Percentiles rank a stretch among this genome's conserved stretches.
phyloP scores from a whole-genome alignment of 2,329 filamentous ascomycete species.

The Colletotrichum sojae region DNA sequence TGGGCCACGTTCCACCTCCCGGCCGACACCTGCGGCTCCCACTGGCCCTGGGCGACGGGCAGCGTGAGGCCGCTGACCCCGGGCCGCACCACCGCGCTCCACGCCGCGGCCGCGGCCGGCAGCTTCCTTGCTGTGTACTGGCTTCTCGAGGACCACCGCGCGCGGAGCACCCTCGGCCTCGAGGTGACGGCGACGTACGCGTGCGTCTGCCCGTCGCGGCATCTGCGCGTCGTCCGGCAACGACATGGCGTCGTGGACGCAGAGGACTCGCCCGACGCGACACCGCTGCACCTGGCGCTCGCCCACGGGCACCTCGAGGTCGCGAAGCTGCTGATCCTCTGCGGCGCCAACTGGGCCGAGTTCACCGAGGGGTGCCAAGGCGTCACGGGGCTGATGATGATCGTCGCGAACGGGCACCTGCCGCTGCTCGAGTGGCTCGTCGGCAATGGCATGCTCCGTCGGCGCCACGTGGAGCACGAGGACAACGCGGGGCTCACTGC shows the following conservation, averaged over 20 bases:
- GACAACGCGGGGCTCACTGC: conserved; percentile 8
- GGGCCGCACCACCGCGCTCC: conserved; percentile 9
- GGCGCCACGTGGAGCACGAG: background rate
- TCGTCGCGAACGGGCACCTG: conserved; percentile 4
- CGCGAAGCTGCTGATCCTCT: conserved; percentile 8
- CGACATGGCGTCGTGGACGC: conserved; percentile 10
- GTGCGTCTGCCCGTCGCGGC: conserved; percentile 8
- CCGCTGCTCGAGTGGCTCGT: conserved; percentile 2
- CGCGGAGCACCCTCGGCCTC: conserved; percentile 1
- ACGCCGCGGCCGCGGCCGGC: conserved; percentile 5
- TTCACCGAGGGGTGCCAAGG: conserved; percentile 21
- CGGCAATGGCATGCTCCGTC: background rate
- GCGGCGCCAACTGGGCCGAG: conserved; percentile 14
- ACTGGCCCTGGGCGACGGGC: conserved; percentile 13
- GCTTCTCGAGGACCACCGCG: conserved; percentile 11
- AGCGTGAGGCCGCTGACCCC: background rate
- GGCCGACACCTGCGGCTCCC: conserved; percentile 6
- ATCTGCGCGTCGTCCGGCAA: background rate
- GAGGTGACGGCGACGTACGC: conserved; percentile 19
- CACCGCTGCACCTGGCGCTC: conserved; percentile 9
- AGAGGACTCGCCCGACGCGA: conserved; percentile 17
- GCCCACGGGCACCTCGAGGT: conserved; percentile 7
- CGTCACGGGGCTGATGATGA: conserved; percentile 18
- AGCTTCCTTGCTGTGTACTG: conserved; percentile 8
- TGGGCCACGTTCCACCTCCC: conserved; percentile 20